Conservation (phyloP, 2,329 filamentous ascomycete species). For the Trichothecium sympodiale region DNA sequence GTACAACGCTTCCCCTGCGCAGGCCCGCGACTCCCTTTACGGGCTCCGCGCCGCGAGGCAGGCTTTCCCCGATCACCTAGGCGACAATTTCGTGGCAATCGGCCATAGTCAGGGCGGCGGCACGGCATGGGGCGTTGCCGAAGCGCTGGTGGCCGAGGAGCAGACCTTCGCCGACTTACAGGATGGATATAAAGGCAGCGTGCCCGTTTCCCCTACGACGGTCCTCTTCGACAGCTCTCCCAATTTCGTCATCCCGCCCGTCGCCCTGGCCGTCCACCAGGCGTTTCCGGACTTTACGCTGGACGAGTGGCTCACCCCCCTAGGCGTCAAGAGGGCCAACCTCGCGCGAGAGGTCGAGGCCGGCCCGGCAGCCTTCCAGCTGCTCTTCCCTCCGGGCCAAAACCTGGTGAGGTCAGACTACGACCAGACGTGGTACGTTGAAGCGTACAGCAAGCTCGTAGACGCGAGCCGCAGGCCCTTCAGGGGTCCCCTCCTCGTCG, state of each 20-base stretch:
- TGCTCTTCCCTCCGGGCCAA: too few species aligned
- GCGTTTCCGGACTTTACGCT: slow-evolving; percentile 6
- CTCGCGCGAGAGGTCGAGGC: too few species aligned
- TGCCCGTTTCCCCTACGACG: neutral
- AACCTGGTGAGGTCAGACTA: too few species aligned
- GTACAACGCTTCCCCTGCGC: neutral
- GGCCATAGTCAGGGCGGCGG: neutral
- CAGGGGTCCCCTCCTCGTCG: slow-evolving; percentile 21
- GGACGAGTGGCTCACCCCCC: slow-evolving; percentile 6
- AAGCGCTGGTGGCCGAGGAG: too few species aligned
- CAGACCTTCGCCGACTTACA: too few species aligned
- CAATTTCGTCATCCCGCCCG: too few species aligned
- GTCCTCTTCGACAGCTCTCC: too few species aligned
- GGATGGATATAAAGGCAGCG: neutral
- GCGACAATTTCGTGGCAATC: neutral
- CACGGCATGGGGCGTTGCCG: neutral
- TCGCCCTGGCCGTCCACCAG: too few species aligned
- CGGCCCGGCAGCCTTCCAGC: too few species aligned
- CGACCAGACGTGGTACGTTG: slow-evolving; percentile 1
- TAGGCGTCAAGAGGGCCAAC: slow-evolving; percentile 3
- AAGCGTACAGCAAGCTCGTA: neutral
- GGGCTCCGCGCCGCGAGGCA: neutral
- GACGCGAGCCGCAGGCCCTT: slow-evolving; percentile 17
- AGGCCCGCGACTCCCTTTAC: neutral
- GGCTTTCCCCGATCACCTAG: neutral